These are phyloP conservation scores for Lichtheimia ramosa DNA, from an alignment of 371 early-diverging fungal genomes.

Conservation along the genomic window DNA sequence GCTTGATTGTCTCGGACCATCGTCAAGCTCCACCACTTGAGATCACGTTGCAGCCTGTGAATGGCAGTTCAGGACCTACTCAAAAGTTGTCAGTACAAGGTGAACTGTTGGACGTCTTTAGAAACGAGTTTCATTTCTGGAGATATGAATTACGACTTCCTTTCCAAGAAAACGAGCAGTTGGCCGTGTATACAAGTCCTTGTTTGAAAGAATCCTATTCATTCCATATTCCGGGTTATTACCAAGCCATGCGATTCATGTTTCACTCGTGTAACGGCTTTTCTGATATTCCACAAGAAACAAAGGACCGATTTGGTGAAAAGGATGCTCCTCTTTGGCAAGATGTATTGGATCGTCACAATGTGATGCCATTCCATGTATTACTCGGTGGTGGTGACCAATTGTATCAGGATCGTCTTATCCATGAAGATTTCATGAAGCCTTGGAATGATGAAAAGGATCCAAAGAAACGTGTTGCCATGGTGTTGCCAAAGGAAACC, in stretches of 20 bases:
- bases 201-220: slow-evolving; percentile 16
- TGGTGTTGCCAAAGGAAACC: slow-evolving; percentile 56
- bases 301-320: slow-evolving; percentile 39
- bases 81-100: slow-evolving; percentile 11
- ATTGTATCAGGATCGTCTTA: slow-evolving; percentile 59
- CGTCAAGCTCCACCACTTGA: slow-evolving; percentile 19
- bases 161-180: slow-evolving; percentile 21
- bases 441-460: slow-evolving; percentile 44
- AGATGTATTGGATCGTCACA: slow-evolving; percentile 74
- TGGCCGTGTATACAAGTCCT: slow-evolving; percentile 21
- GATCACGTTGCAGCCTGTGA: slow-evolving; percentile 5
- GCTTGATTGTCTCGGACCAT: slow-evolving; percentile 31
- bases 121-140: slow-evolving; percentile 35
- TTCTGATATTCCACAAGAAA: slow-evolving; percentile 53
- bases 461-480: slow-evolving; percentile 33
- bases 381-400: slow-evolving; percentile 89
- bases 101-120: slow-evolving; percentile 28
- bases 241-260: slow-evolving; percentile 51
- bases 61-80: slow-evolving; percentile 1
- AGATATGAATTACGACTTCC: slow-evolving; percentile 34
- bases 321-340: slow-evolving; percentile 73
- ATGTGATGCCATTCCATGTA: slow-evolving; percentile 69
- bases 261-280: slow-evolving; percentile 77
- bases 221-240: slow-evolving; percentile 40
- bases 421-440: slow-evolving; percentile 43